These are phyloP conservation scores for Suhomyces yuchorum DNA, from an alignment of 1,139 yeast species.

Conservation along the genomic window DNA sequence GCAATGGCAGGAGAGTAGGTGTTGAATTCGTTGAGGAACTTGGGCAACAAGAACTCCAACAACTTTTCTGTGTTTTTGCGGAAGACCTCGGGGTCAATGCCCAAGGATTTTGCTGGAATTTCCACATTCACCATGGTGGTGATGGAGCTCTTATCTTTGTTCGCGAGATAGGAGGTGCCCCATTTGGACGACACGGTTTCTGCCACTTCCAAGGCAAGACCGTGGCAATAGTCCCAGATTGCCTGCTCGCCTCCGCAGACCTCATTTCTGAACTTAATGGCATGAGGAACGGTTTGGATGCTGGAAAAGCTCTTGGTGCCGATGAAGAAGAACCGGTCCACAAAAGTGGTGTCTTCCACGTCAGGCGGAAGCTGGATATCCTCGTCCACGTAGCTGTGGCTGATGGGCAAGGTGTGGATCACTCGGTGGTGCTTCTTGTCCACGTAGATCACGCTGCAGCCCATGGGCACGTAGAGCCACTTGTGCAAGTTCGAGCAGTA, in stretches of 20 bases:
- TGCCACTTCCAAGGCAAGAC: slow-evolving; percentile 48
- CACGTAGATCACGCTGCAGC: slow-evolving; percentile 63
- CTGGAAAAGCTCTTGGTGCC: slow-evolving; percentile 41
- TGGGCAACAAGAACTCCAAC: slow-evolving; percentile 6
- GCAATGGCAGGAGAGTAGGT: slow-evolving; percentile 50
- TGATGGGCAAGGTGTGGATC: slow-evolving; percentile 63
- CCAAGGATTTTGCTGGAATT: slow-evolving; percentile 33
- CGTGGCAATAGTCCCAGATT: slow-evolving; percentile 50
- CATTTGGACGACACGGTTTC: slow-evolving; percentile 38
- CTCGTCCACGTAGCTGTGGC: slow-evolving; percentile 43
- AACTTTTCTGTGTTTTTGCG: slow-evolving; percentile 13
- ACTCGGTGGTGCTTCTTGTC: slow-evolving; percentile 50
- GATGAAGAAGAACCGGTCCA: slow-evolving; percentile 38
- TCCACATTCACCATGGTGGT: slow-evolving; percentile 53
- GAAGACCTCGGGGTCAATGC: slow-evolving; percentile 17
- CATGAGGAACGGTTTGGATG: slow-evolving; percentile 33
- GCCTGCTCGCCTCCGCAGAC: slow-evolving; percentile 64
- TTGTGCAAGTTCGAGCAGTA: slow-evolving; percentile 67
- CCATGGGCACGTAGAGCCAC: slow-evolving; percentile 64
- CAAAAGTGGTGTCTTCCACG: slow-evolving; percentile 33
- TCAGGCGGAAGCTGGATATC: slow-evolving; percentile 22
- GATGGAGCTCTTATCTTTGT: slow-evolving; percentile 29
- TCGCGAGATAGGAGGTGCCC: slow-evolving; percentile 38
- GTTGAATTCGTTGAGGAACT: slow-evolving; percentile 28
- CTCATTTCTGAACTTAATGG: slow-evolving; percentile 52